A percentile compares a stretch with the other conserved stretches of the same genome.
Evolutionary conservation across 2,329 filamentous ascomycete genomes (phyloP).

Genomic region (Basipetospora chlamydospora): DNA sequence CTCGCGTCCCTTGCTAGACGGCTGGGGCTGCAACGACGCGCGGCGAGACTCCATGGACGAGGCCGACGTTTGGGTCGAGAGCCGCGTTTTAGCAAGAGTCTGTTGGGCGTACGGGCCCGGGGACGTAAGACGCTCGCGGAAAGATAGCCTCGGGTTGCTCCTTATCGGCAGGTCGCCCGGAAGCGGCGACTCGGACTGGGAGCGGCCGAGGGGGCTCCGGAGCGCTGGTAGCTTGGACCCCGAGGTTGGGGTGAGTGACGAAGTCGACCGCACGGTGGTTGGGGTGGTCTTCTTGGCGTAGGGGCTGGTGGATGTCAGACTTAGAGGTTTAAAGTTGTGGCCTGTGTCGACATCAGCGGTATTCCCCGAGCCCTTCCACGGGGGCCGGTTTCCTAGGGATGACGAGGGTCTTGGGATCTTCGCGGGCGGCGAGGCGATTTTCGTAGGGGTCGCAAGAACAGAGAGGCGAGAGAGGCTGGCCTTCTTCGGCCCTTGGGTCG

Average conservation of each 20-base stretch:
- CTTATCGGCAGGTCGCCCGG: slow-evolving; percentile 31
- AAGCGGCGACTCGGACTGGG: slow-evolving; percentile 31
- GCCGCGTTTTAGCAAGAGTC: slow-evolving; percentile 27
- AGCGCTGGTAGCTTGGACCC: slow-evolving; percentile 33
- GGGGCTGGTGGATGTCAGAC: slow-evolving; percentile 43
- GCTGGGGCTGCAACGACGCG: slow-evolving; percentile 36
- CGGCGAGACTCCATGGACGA: slow-evolving; percentile 29
- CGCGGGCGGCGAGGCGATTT: slow-evolving; percentile 28
- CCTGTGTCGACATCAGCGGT: slow-evolving; percentile 48
- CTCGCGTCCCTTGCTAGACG: slow-evolving; percentile 13
- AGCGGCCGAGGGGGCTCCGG: slow-evolving; percentile 32
- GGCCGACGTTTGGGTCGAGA: slow-evolving; percentile 28
- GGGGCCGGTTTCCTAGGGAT: slow-evolving; percentile 42
- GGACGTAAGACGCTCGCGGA: slow-evolving; percentile 37
- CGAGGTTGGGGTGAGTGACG: slow-evolving; percentile 26
- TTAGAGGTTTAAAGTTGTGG: slow-evolving; percentile 52
- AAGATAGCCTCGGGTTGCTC: slow-evolving; percentile 29
- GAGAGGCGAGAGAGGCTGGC: slow-evolving; percentile 29
- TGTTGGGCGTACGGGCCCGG: slow-evolving; percentile 34
- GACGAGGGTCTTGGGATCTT: slow-evolving; percentile 28
- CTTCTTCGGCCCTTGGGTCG: slow-evolving; percentile 22
- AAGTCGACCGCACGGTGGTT: slow-evolving; percentile 24
- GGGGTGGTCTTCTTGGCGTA: slow-evolving; percentile 33
- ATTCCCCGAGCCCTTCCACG: slow-evolving; percentile 59
- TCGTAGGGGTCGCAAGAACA: slow-evolving; percentile 32